Percentiles rank a stretch among this genome's conserved stretches.
Evolutionary conservation across 257 asterid species (phyloP).

Genomic region (Avicennia marina): DNA sequence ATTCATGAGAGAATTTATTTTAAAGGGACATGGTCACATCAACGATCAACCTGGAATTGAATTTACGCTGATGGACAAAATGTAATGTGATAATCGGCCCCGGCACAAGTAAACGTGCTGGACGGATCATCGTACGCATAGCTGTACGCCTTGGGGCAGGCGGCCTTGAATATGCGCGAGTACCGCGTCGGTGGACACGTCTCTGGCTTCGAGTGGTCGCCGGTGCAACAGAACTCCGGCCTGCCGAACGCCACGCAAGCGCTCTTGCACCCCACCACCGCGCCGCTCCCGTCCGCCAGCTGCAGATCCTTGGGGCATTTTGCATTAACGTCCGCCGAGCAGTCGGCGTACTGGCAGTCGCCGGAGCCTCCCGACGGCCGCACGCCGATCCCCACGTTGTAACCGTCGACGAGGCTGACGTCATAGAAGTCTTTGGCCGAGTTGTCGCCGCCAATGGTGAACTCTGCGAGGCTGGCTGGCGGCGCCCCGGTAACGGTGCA

Average conservation of each 20-base stretch:
- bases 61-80: too few species aligned
- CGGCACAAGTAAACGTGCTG: slow-evolving; percentile 72
- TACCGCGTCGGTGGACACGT: slow-evolving; percentile 70
- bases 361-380: slow-evolving; percentile 49
- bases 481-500: not conserved
- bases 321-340: slow-evolving; percentile 40
- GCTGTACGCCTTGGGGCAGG: slow-evolving; percentile 89
- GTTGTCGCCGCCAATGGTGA: slow-evolving; percentile 8
- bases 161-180: slow-evolving; percentile 62
- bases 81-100: slow-evolving; percentile 63
- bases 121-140: slow-evolving; percentile 89
- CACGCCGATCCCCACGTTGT: slow-evolving; percentile 49
- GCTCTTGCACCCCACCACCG: slow-evolving; percentile 63
- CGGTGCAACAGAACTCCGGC: slow-evolving; percentile 83
- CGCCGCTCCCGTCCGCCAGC: slow-evolving; percentile 27
- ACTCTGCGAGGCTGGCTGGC: slow-evolving; percentile 9
- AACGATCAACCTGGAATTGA: too few species aligned
- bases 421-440: slow-evolving; percentile 63
- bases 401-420: slow-evolving; percentile 84
- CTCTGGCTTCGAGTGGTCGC: slow-evolving; percentile 52
- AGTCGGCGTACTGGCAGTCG: slow-evolving; percentile 39
- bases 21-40: too few species aligned
- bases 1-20: too few species aligned
- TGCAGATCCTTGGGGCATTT: slow-evolving; percentile 45
- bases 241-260: slow-evolving; percentile 67